Evolutionary conservation across 1,284 basidiomycete genomes (phyloP).

Genomic region (Dichomitus squalens): DNA sequence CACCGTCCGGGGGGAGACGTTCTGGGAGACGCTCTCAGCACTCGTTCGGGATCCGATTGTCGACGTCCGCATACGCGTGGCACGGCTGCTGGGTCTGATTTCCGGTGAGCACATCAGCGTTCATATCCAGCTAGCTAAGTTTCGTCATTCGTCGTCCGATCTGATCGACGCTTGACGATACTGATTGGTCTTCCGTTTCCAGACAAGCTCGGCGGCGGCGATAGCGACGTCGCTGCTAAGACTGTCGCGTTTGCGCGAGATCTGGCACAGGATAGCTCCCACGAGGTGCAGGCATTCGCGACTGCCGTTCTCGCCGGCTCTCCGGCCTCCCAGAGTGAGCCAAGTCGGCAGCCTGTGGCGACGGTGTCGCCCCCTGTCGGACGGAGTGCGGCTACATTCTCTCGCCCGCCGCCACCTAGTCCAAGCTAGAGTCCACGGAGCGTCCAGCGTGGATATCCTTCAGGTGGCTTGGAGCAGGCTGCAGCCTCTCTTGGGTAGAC

Average conservation of each 20-base stretch:
- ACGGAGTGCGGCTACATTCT: slow-evolving; percentile 31
- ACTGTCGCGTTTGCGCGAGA: slow-evolving; percentile 18
- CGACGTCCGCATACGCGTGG: slow-evolving; percentile 87
- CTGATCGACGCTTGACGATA: background rate
- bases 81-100: slow-evolving; percentile 63
- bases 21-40: slow-evolving; percentile 59
- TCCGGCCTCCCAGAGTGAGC: background rate
- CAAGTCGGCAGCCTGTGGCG: slow-evolving; percentile 5
- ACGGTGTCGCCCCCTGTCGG: slow-evolving; percentile 14
- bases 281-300: slow-evolving; percentile 35
- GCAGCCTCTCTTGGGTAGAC: background rate
- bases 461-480: background rate
- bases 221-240: slow-evolving; percentile 21
- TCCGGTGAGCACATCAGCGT: slow-evolving; percentile 55
- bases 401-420: slow-evolving; percentile 32
- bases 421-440: slow-evolving; percentile 19
- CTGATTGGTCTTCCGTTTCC: slow-evolving; percentile 13
- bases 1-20: slow-evolving; percentile 55
- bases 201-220: slow-evolving; percentile 23
- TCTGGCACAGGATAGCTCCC: slow-evolving; percentile 28
- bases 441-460: background rate
- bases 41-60: slow-evolving; percentile 76
- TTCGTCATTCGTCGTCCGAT: slow-evolving; percentile 23
- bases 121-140: background rate
- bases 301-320: slow-evolving; percentile 19